A percentile compares a stretch with the other conserved stretches of the same genome.
phyloP scores from a whole-genome alignment of 139 green algal species.

The Picochlorum sp. region DNA sequence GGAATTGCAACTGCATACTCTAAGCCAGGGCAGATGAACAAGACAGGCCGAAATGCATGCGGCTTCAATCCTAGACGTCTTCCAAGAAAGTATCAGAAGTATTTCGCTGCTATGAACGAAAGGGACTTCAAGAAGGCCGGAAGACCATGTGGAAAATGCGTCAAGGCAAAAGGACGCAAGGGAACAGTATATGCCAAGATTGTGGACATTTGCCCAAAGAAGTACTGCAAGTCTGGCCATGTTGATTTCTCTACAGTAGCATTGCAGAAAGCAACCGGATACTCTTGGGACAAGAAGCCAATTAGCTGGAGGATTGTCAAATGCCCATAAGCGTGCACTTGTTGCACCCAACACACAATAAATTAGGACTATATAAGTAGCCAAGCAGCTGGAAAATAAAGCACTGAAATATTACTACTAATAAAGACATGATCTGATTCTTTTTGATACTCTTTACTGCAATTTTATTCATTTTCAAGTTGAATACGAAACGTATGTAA shows the following conservation, averaged over 20 bases:
- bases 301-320: conserved; percentile 7
- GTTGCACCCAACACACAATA: too few relatives aligned
- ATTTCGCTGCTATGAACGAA: conserved; percentile 3
- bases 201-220: background rate
- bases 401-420: too few relatives aligned
- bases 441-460: too few relatives aligned
- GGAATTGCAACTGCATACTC: background rate
- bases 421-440: too few relatives aligned
- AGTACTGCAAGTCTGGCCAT: background rate
- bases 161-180: background rate
- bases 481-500: too few relatives aligned
- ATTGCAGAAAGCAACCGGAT: conserved; percentile 12
- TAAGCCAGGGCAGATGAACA: background rate
- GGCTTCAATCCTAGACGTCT: background rate
- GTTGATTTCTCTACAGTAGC: conserved; percentile 19
- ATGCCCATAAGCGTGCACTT: background rate
- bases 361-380: too few relatives aligned
- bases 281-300: conserved; percentile 13
- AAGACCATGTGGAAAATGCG: background rate
- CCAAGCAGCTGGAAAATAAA: too few relatives aligned
- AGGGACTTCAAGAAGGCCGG: background rate
- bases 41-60: conserved; percentile 1
- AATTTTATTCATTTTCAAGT: too few relatives aligned
- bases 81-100: background rate
- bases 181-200: conserved; percentile 2